These are phyloP conservation scores for Atkinsonella hypoxylon DNA, from an alignment of 2,329 filamentous ascomycete species.

Conservation along the genomic window DNA sequence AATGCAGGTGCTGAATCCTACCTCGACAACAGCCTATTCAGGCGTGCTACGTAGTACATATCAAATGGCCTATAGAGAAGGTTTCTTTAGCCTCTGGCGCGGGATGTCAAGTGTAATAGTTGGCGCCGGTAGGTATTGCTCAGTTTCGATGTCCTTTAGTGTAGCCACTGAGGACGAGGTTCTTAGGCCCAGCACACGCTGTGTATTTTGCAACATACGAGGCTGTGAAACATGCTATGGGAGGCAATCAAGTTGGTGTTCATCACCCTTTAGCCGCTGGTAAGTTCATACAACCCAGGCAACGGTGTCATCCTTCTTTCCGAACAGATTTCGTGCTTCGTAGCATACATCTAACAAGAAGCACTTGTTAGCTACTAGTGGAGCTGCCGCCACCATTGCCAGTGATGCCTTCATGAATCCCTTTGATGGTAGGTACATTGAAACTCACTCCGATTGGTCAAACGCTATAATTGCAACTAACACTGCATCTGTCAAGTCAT, in stretches of 20 bases:
- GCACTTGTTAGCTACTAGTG: constrained; percentile 59
- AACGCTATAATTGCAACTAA: not conserved
- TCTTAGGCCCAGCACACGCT: constrained; percentile 82
- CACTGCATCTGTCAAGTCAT: constrained; percentile 51
- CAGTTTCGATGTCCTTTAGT: not conserved
- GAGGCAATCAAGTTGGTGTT: constrained; percentile 74
- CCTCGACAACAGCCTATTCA: constrained; percentile 68
- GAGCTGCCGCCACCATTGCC: constrained; percentile 88
- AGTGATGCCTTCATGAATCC: constrained; percentile 99
- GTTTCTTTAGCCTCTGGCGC: constrained; percentile 84
- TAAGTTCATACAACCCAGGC: constrained; percentile 29
- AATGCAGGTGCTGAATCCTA: constrained; percentile 91
- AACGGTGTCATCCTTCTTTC: no score
- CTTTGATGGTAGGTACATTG: constrained; percentile 68
- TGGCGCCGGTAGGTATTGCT: constrained; percentile 62
- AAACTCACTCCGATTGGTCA: not conserved
- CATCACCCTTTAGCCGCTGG: constrained; percentile 91
- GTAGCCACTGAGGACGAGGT: not conserved
- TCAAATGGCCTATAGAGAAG: constrained; percentile 83
- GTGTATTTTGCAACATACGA: constrained; percentile 99
- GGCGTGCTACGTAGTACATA: constrained; percentile 87
- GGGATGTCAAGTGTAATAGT: constrained; percentile 94
- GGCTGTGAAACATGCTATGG: constrained; percentile 89
- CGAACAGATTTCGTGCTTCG: not conserved
- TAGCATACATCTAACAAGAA: not conserved